Conservation (phyloP, 2,329 filamentous ascomycete genomes). For the Leptographium galeiforme region DNA sequence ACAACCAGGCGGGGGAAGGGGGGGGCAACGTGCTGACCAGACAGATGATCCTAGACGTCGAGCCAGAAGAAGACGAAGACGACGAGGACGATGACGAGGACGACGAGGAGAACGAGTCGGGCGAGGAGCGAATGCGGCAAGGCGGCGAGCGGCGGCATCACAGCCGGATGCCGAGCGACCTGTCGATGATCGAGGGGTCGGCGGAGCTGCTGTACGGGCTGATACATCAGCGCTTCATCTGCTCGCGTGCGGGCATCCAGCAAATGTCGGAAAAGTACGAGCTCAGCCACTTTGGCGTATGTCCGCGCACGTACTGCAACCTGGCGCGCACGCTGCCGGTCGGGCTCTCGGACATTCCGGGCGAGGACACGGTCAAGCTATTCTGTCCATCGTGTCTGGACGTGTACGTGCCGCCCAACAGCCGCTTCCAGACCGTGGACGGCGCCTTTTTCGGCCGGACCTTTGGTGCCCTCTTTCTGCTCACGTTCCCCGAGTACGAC, state of each 20-base stretch:
- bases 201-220: slow-evolving; percentile 97
- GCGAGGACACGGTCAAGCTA: slow-evolving; percentile 94
- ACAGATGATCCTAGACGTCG: slow-evolving; percentile 93
- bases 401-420: slow-evolving; percentile 94
- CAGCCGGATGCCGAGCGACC: slow-evolving; percentile 76
- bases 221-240: slow-evolving; percentile 98
- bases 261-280: slow-evolving; percentile 99
- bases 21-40: neutral
- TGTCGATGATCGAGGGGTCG: slow-evolving; percentile 91
- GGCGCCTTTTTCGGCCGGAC: slow-evolving; percentile 97
- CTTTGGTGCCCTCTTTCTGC: slow-evolving; percentile 92
- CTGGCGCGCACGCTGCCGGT: slow-evolving; percentile 84
- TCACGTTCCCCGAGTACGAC: slow-evolving; percentile 95
- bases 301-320: slow-evolving; percentile 87
- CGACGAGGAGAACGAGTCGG: slow-evolving; percentile 57
- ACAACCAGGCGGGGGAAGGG: neutral
- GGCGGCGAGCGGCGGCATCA: slow-evolving; percentile 60
- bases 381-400: slow-evolving; percentile 96
- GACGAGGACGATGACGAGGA: slow-evolving; percentile 73
- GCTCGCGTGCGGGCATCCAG: slow-evolving; percentile 87
- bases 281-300: slow-evolving; percentile 86
- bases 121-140: slow-evolving; percentile 44
- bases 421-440: slow-evolving; percentile 91
- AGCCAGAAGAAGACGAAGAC: slow-evolving; percentile 87
- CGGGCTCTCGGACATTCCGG: slow-evolving; percentile 84